Conservation (phyloP, 768 basidiomycete species). For the Tylopilus vinaceipallidus region DNA sequence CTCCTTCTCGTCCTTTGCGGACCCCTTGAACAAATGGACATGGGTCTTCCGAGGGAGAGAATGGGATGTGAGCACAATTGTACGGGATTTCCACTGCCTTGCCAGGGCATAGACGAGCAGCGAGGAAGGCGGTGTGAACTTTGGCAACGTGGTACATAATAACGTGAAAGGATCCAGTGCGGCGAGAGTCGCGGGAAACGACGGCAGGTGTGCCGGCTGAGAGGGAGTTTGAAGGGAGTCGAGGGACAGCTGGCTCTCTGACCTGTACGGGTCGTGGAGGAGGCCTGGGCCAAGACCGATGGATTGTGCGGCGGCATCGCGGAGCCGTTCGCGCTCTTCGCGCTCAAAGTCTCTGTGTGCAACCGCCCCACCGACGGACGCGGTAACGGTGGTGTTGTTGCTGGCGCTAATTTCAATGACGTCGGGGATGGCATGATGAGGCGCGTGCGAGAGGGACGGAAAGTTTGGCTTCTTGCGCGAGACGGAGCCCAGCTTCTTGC, state of each 20-base stretch:
- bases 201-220: slow-evolving; percentile 34
- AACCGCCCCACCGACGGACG: slow-evolving; percentile 22
- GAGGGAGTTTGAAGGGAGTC: slow-evolving; percentile 17
- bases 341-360: slow-evolving; percentile 51
- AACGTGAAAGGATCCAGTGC: slow-evolving; percentile 53
- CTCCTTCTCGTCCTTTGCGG: slow-evolving; percentile 59
- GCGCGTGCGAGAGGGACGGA: slow-evolving; percentile 35
- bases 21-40: slow-evolving; percentile 72
- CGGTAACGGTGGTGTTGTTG: slow-evolving; percentile 20
- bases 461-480: slow-evolving; percentile 39
- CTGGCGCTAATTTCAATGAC: slow-evolving; percentile 71
- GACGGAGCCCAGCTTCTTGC: slow-evolving; percentile 39
- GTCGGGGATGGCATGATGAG: slow-evolving; percentile 58
- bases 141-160: slow-evolving; percentile 55
- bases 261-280: slow-evolving; percentile 36
- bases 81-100: slow-evolving; percentile 69
- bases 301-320: slow-evolving; percentile 73
- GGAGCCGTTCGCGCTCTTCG: slow-evolving; percentile 71
- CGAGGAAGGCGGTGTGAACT: slow-evolving; percentile 66
- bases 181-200: slow-evolving; percentile 59
- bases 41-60: slow-evolving; percentile 41
- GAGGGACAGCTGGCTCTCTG: slow-evolving; percentile 10
- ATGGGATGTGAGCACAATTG: slow-evolving; percentile 55
- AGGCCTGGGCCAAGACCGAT: slow-evolving; percentile 64
- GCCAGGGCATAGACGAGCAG: slow-evolving; percentile 71